phyloP scores from a whole-genome alignment of 108 stramenopile species.

The Stephanodiscus triporus region DNA sequence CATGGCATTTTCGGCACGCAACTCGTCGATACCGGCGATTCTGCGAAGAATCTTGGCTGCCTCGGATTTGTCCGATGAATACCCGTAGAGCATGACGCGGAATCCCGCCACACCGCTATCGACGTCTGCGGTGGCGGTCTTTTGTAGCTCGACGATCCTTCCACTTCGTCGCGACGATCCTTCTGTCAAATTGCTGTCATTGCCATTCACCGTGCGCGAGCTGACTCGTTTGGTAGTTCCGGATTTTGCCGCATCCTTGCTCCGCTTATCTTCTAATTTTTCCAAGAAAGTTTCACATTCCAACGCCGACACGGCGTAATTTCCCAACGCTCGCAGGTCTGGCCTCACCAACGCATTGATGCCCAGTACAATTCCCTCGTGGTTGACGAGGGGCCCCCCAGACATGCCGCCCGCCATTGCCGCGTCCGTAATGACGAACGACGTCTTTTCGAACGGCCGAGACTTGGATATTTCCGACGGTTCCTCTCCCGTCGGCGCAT shows the following conservation, averaged over 20 bases:
- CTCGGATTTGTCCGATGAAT: slow-evolving; percentile 24
- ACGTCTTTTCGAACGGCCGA: slow-evolving; percentile 42
- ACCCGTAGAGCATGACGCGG: slow-evolving; percentile 47
- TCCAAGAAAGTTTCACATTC: slow-evolving; percentile 54
- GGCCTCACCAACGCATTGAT: slow-evolving; percentile 61
- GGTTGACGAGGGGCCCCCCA: slow-evolving; percentile 54
- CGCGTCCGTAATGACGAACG: slow-evolving; percentile 56
- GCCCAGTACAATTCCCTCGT: slow-evolving; percentile 46
- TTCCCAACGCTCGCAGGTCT: slow-evolving; percentile 57
- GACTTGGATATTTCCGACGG: slow-evolving; percentile 37
- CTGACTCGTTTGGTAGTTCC: background rate
- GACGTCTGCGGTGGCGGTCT: background rate
- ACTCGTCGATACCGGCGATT: slow-evolving; percentile 34
- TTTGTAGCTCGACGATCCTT: slow-evolving; percentile 1
- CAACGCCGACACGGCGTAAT: slow-evolving; percentile 56
- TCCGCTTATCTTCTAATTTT: slow-evolving; percentile 33
- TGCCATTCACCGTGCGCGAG: slow-evolving; percentile 6
- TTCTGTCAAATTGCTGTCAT: background rate
- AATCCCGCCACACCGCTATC: slow-evolving; percentile 39
- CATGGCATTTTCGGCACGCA: slow-evolving; percentile 41
- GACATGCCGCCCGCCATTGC: slow-evolving; percentile 66
- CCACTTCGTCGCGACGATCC: slow-evolving; percentile 12
- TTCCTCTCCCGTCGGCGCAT: slow-evolving; percentile 39
- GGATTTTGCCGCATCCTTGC: slow-evolving; percentile 2
- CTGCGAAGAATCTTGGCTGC: slow-evolving; percentile 14